phyloP scores from a whole-genome alignment of 805 yeast genomes.

The Ogataea glucozyma region DNA sequence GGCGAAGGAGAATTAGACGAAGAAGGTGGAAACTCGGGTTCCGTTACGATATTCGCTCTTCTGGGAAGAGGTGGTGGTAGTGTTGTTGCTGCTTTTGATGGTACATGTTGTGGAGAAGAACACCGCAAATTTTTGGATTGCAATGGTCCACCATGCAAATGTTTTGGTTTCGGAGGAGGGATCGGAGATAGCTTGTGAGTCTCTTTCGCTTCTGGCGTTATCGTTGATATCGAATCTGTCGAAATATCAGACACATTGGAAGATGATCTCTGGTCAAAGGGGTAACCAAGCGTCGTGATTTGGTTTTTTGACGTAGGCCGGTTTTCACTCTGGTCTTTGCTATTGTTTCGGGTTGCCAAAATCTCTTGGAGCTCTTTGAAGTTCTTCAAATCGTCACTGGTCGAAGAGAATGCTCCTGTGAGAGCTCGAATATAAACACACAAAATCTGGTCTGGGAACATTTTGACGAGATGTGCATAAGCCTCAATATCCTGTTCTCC shows the following conservation, averaged over 20 bases:
- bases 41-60: conserved; percentile 3
- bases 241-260: conserved; percentile 9
- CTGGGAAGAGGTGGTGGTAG: conserved; percentile 16
- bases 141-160: conserved; percentile 37
- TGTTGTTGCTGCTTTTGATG: background rate
- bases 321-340: background rate
- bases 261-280: conserved; percentile 17
- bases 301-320: background rate
- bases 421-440: conserved; percentile 85
- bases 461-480: conserved; percentile 66
- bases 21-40: conserved; percentile 1
- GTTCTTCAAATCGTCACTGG: conserved; percentile 39
- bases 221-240: conserved; percentile 8
- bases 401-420: conserved; percentile 61
- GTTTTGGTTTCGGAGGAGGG: conserved; percentile 49
- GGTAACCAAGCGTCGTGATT: background rate
- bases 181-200: conserved; percentile 36
- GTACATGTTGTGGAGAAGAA: conserved; percentile 25
- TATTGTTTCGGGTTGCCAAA: conserved; percentile 10
- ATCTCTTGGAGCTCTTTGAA: conserved; percentile 26
- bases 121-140: conserved; percentile 16
- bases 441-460: conserved; percentile 60
- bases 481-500: conserved; percentile 97
- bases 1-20: conserved; percentile 15
- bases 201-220: conserved; percentile 1